Conservation (phyloP, 2,329 filamentous ascomycete genomes). For the Parastagonospora avenae region DNA sequence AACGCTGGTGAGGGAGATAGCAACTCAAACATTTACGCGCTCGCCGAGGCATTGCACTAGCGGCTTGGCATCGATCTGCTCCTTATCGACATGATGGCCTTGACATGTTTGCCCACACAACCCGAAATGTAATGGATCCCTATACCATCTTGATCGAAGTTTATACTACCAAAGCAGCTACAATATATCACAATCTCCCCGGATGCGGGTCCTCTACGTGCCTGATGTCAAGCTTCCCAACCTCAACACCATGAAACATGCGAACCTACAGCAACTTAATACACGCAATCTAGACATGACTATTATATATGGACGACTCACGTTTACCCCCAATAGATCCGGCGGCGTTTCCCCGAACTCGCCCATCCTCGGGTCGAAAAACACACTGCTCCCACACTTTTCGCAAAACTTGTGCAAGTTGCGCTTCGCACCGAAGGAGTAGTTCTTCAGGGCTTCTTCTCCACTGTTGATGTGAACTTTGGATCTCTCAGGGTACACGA, state of each 20-base stretch:
- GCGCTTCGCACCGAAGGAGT: slow-evolving; percentile 31
- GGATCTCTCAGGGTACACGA: slow-evolving; percentile 46
- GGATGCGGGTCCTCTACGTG: slow-evolving; percentile 26
- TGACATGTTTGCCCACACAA: too few relatives aligned
- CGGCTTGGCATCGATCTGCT: slow-evolving; percentile 20
- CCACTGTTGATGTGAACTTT: slow-evolving; percentile 32
- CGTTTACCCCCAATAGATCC: slow-evolving; percentile 36
- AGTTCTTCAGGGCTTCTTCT: slow-evolving; percentile 26
- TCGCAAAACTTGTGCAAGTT: slow-evolving; percentile 36
- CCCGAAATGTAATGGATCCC: too few relatives aligned
- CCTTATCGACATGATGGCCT: not conserved
- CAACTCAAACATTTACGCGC: too few relatives aligned
- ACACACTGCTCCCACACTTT: slow-evolving; percentile 34
- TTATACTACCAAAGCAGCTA: not conserved
- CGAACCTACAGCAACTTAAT: slow-evolving; percentile 15
- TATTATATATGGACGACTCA: slow-evolving; percentile 10
- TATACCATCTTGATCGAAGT: not conserved
- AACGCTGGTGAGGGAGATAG: not conserved
- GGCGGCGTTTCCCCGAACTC: slow-evolving; percentile 21
- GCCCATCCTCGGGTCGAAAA: slow-evolving; percentile 32
- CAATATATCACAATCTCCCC: not conserved
- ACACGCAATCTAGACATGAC: not conserved
- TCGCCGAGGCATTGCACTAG: slow-evolving; percentile 30
- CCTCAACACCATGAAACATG: slow-evolving; percentile 36
- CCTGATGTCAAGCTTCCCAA: slow-evolving; percentile 28